Evolutionary conservation across 2,329 filamentous ascomycete species (phyloP).

Genomic region (Falciphora oryzae): DNA sequence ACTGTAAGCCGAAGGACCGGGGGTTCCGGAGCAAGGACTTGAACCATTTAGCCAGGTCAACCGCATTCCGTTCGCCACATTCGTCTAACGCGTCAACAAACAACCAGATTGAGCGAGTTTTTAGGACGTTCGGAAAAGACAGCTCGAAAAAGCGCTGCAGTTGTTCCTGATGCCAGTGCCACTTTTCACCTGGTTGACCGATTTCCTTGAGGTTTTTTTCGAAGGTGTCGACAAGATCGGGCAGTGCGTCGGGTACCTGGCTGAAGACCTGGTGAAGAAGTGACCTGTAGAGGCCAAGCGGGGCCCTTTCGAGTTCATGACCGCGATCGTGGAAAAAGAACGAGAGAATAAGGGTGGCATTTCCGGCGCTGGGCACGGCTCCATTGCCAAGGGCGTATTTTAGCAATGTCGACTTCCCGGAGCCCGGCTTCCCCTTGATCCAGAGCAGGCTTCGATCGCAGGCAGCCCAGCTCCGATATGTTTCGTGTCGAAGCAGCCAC

Average conservation of each 20-base stretch:
- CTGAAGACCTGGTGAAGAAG: conserved; percentile 27
- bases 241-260: conserved; percentile 17
- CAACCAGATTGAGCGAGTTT: conserved; percentile 18
- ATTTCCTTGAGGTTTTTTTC: background rate
- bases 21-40: conserved; percentile 19
- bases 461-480: no score
- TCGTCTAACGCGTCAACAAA: conserved; percentile 33
- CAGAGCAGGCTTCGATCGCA: no score
- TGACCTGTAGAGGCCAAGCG: conserved; percentile 28
- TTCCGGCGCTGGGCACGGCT: background rate
- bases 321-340: conserved; percentile 34
- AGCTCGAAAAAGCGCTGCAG: conserved; percentile 17
- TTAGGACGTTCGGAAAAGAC: conserved; percentile 18
- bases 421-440: no score
- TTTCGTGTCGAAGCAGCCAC: no score
- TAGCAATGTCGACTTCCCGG: no score
- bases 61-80: conserved; percentile 21
- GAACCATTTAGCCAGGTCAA: conserved; percentile 17
- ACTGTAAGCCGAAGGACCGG: conserved; percentile 9
- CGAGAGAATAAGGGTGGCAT: conserved; percentile 16
- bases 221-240: conserved; percentile 14
- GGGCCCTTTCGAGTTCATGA: conserved; percentile 24
- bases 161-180: conserved; percentile 24
- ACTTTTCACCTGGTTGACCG: conserved; percentile 16
- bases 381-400: conserved; percentile 21